These are phyloP conservation scores for Herpomyces periplanetae DNA, from an alignment of 2,329 filamentous ascomycete genomes.

Conservation along the genomic window DNA sequence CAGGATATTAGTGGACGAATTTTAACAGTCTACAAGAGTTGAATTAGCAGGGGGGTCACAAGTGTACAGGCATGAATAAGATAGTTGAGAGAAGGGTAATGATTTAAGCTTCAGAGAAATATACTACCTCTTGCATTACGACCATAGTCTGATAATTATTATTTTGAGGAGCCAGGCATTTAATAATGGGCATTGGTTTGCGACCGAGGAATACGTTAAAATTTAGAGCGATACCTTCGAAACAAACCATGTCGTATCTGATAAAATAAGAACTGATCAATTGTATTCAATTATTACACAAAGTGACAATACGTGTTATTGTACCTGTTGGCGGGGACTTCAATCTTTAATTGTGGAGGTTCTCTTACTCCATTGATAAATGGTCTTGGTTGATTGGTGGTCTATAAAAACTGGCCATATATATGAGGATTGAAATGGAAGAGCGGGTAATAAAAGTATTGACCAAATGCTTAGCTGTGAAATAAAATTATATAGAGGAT, in stretches of 20 bases:
- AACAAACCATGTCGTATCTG: constrained; percentile 63
- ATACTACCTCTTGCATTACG: constrained; percentile 21
- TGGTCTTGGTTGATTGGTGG: constrained; percentile 30
- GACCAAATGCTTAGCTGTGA: too few relatives aligned
- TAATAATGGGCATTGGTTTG: constrained; percentile 35
- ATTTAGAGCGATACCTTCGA: constrained; percentile 81
- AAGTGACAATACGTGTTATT: constrained; percentile 5
- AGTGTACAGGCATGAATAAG: too few relatives aligned
- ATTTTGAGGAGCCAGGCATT: constrained; percentile 24
- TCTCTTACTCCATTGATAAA: constrained; percentile 41
- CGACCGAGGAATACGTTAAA: constrained; percentile 71
- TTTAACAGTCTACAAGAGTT: constrained; percentile 17
- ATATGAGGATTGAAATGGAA: constrained; percentile 4
- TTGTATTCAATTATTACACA: constrained; percentile 1
- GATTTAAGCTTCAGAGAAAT: too few relatives aligned
- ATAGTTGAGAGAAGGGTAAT: too few relatives aligned
- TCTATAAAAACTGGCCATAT: constrained; percentile 10
- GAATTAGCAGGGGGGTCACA: too few relatives aligned
- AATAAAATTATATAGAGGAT: too few relatives aligned
- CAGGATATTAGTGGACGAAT: constrained; percentile 63
- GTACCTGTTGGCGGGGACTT: constrained; percentile 77
- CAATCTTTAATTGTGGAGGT: constrained; percentile 75
- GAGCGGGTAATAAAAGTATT: too few relatives aligned
- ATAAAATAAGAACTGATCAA: constrained; percentile 4
- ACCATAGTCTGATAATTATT: constrained; percentile 42